Base-by-base conservation (phyloP, 495 filamentous ascomycete genomes). In the Podospora fimiseda region DNA sequence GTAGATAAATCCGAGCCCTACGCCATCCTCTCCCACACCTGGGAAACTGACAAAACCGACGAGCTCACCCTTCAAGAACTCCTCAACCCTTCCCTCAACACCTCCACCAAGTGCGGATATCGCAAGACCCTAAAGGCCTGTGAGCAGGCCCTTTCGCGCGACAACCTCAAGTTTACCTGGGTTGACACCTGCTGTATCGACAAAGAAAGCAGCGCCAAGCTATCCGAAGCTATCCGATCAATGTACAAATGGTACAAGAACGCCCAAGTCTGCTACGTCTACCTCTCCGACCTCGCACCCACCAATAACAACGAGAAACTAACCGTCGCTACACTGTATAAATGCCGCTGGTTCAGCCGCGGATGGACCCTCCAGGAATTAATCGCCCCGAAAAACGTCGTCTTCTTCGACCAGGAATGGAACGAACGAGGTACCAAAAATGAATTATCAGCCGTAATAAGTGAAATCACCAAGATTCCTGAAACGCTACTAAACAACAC, bases 321-420 rank as follows among this genome's bases (percentile, higher is more conserved):
- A 7, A 20, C 46, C 8, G 3, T 2, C 7, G n/a, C 46, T 4
- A 3, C 14, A 2, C 63, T 71, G 16, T 24, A 43, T 2, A 30
- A 19, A n/a, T 65, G 58, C 43, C 51, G 56, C n/a, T 74, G 71
- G 68, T n/a, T n/a, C n/a, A n/a, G n/a, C n/a, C n/a, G n/a, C n/a
- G n/a, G n/a, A n/a, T n/a, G n/a, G n/a, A n/a, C 68, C 67, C n/a
- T 65, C 48, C 2, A 45, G 70, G 70, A 66, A 42, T 55, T 70
- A n/a, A 53, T 62, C 37, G 62, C 62, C 11, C 55, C 62, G 2
- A 16, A 30, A 2, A 43, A 56, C 3, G 43, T 65, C 8, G 40
- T 58, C 9, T 62, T 62, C 43, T 65, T 60, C 23, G 45, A 51
- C 36, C 7, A 20, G 6, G 37, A 46, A 19, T 62, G 60, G 57